These are phyloP conservation scores for Xylaria sp. DNA, from an alignment of 2,329 filamentous ascomycete genomes.

Conservation along the genomic window DNA sequence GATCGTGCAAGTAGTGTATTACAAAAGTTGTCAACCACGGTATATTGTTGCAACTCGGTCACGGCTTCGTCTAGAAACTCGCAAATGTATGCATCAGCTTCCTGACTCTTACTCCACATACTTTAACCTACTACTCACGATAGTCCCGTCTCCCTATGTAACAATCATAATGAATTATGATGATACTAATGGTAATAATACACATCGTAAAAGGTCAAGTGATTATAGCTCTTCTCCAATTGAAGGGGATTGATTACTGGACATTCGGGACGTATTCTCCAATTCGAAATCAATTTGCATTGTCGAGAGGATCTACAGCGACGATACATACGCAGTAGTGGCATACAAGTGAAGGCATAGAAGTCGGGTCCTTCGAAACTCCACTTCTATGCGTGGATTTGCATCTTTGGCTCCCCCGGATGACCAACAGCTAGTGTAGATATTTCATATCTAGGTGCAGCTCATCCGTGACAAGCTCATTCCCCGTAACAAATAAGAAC, in stretches of 20 bases:
- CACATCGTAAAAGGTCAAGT: neutral
- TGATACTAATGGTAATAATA: neutral
- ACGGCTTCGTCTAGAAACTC: slow-evolving; percentile 1
- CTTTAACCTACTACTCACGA: neutral
- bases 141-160: neutral
- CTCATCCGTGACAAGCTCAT: slow-evolving; percentile 12
- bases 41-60: neutral
- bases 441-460: slow-evolving; percentile 14
- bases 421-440: slow-evolving; percentile 20
- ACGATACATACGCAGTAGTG: slow-evolving; percentile 11
- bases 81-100: neutral
- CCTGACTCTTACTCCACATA: neutral
- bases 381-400: slow-evolving; percentile 10
- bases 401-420: slow-evolving; percentile 20
- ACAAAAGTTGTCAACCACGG: neutral
- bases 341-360: slow-evolving; percentile 12
- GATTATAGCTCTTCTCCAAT: neutral
- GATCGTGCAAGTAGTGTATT: neutral
- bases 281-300: neutral
- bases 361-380: neutral
- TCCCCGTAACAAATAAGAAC: slow-evolving; percentile 13
- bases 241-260: neutral
- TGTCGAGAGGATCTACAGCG: slow-evolving; percentile 10
- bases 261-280: neutral
- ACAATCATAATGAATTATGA: neutral